Conservation (phyloP, 768 basidiomycete genomes). For the Hysterangium stoloniferum region DNA sequence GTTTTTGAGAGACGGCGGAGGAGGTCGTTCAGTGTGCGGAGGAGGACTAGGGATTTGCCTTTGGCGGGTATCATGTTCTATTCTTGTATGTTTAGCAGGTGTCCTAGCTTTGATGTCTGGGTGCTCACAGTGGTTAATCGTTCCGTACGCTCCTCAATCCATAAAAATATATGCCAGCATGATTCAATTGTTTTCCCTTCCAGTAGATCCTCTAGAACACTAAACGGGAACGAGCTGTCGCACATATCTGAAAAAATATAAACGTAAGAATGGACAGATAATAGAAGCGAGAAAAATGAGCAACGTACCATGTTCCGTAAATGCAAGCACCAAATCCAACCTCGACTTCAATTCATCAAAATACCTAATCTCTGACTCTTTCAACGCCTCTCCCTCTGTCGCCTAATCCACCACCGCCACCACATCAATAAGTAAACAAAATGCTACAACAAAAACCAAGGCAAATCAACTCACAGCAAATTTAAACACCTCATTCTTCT, state of each 20-base stretch:
- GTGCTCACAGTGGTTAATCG: constrained; percentile 45
- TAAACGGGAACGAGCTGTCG: constrained; percentile 66
- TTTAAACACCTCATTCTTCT: constrained; percentile 63
- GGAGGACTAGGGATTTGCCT: constrained; percentile 77
- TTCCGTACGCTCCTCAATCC: constrained; percentile 68
- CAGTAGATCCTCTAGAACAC: constrained; percentile 70
- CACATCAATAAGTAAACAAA: background rate
- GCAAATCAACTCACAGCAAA: constrained; percentile 43
- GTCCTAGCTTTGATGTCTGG: no score
- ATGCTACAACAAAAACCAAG: constrained; percentile 21
- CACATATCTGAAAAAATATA: constrained; percentile 51
- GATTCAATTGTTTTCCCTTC: constrained; percentile 81
- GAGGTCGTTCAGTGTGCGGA: constrained; percentile 82
- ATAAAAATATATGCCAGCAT: constrained; percentile 82
- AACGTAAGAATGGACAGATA: no score
- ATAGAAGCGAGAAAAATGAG: no score
- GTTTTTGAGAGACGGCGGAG: constrained; percentile 81
- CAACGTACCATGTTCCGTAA: constrained; percentile 71
- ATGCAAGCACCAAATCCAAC: constrained; percentile 67
- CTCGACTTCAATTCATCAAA: constrained; percentile 52
- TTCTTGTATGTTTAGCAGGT: no score
- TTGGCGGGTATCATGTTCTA: constrained; percentile 78
- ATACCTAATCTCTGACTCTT: constrained; percentile 44
- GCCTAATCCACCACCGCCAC: no score
- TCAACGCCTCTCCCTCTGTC: constrained; percentile 60